Evolutionary conservation across 352 stramenopile species (phyloP).

Genomic region (Pythium utonaiense): DNA sequence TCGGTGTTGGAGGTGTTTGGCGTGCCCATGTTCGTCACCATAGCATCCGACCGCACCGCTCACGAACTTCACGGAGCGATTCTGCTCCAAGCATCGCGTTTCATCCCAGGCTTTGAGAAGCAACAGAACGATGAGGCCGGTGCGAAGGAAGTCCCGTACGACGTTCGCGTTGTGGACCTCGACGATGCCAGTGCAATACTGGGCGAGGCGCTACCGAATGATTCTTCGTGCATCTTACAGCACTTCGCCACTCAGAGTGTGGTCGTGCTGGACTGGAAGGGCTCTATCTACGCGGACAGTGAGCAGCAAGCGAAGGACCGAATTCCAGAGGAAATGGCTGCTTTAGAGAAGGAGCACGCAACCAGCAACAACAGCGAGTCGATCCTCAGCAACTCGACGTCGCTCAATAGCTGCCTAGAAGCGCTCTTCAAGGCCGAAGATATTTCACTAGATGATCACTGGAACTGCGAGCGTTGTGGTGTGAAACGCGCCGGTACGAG

Average conservation of each 20-base stretch:
- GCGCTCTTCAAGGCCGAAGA: conserved; percentile 63
- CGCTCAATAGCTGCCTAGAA: conserved; percentile 66
- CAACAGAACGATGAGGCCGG: background rate
- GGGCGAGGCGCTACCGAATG: conserved; percentile 38
- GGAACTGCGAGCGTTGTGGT: conserved; percentile 71
- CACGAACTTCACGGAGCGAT: conserved; percentile 66
- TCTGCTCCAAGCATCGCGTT: conserved; percentile 61
- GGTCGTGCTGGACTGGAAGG: conserved; percentile 71
- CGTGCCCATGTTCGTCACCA: conserved; percentile 69
- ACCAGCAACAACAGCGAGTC: conserved; percentile 15
- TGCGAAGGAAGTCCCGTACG: conserved; percentile 38
- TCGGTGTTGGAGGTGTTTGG: conserved; percentile 51
- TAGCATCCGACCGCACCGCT: conserved; percentile 58
- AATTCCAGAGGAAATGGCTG: conserved; percentile 25
- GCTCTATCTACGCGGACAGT: conserved; percentile 20
- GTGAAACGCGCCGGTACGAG: conserved; percentile 54
- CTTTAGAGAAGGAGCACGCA: conserved; percentile 26
- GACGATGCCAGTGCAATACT: conserved; percentile 44
- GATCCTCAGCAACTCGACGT: conserved; percentile 32
- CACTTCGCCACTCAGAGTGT: conserved; percentile 74
- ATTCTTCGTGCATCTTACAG: conserved; percentile 54
- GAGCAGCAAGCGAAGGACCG: conserved; percentile 26
- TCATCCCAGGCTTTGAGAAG: conserved; percentile 29
- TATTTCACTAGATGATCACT: conserved; percentile 71
- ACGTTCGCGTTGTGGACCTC: conserved; percentile 52